Evolutionary conservation across 2,329 filamentous ascomycete genomes (phyloP), one percentile per base, ranked within the genome.

Genomic region (Penicillium olsonii): DNA sequence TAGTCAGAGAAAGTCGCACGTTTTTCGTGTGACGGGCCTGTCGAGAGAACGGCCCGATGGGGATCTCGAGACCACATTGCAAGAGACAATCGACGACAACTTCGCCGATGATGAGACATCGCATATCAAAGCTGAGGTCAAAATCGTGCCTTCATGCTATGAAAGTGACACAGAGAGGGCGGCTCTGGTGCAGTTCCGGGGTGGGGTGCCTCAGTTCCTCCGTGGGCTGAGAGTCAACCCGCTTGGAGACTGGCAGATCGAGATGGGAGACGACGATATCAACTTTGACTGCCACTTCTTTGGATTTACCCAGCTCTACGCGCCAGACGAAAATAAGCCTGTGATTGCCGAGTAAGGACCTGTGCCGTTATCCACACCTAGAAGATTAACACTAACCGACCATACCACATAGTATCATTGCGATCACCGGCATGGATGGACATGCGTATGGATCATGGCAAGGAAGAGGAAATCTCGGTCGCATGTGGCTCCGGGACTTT

Each of bases 361-460:
- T 31, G 12, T 6, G 12, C 27, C 27, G 8, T n/a, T n/a, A 3
- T 31, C 27, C n/a, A 31, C 27, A 31, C 27, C 27, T 31, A 6
- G 12, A 31, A 31, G 27, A 31, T 31, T n/a, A 31, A 31, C 12
- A 31, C 27, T n/a, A 31, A 31, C 27, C 5, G 12, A 31, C 5
- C 27, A 31, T 31, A 6, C 27, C 8, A n/a, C 27, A 31, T 31
- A 31, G 27, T 31, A 31, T 31, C 12, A 31, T 31, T 31, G 11
- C 27, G 3, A 31, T 27, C 26, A 12, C 26, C 26, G 26, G 26
- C 3, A 8, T 27, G 9, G 58, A 65, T 18, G 61, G 64, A 27
- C 62, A 68, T 53, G 57, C 67, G 8, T 69, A 68, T 41, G 64
- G 64, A n/a, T 68, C 64, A 5, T 69, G 65, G 65, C 52, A 55